Conservation (phyloP, 805 yeast genomes). For the Kuraishia molischiana region DNA sequence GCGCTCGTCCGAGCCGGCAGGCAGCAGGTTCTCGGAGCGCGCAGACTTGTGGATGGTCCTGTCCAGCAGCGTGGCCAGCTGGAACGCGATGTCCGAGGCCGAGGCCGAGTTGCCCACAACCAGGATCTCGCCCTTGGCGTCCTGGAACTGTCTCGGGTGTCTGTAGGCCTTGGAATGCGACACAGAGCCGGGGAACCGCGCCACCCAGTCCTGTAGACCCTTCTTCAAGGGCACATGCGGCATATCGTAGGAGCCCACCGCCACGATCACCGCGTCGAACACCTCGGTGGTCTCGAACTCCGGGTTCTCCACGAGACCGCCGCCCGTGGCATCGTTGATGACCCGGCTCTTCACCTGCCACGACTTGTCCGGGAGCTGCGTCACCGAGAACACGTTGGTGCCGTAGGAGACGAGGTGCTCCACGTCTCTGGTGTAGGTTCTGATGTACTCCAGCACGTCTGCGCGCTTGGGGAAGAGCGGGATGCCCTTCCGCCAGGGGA, state of each 20-base stretch:
- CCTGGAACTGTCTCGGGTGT: conserved; percentile 27
- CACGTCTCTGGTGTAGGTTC: conserved; percentile 36
- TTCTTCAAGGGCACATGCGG: conserved; percentile 49
- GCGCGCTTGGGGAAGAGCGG: conserved; percentile 47
- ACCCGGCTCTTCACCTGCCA: conserved; percentile 35
- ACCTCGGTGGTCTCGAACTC: conserved; percentile 18
- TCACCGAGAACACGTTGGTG: conserved; percentile 36
- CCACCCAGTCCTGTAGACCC: conserved; percentile 42
- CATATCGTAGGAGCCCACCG: conserved; percentile 51
- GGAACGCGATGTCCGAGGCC: conserved; percentile 63
- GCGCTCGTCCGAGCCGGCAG: conserved; percentile 32
- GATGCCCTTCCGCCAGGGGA: conserved; percentile 34
- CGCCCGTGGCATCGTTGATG: conserved; percentile 20
- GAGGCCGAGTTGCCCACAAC: conserved; percentile 73
- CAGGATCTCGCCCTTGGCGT: conserved; percentile 32
- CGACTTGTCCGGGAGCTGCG: conserved; percentile 9
- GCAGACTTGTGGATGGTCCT: conserved; percentile 36
- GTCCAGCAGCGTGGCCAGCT: conserved; percentile 35
- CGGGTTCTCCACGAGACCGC: conserved; percentile 12
- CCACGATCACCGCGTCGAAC: conserved; percentile 55
- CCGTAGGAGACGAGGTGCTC: conserved; percentile 28
- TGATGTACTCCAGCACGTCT: conserved; percentile 50
- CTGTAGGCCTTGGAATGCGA: conserved; percentile 51
- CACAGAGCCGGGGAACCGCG: conserved; percentile 33
- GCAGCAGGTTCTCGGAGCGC: conserved; percentile 32